phyloP scores from a whole-genome alignment of 345 rosid species.

The Microcos paniculata region DNA sequence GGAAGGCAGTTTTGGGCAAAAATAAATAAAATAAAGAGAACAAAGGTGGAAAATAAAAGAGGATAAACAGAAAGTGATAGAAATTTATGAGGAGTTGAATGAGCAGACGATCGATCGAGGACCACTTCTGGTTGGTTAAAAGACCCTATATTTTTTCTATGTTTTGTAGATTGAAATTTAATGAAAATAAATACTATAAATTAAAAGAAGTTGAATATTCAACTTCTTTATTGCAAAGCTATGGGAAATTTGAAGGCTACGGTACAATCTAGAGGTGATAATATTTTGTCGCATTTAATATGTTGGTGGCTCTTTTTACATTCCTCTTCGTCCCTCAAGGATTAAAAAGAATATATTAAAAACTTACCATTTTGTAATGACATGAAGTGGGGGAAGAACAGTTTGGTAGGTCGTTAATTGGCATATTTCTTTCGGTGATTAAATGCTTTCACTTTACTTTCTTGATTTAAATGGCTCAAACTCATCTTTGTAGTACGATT shows the following conservation, averaged over 20 bases:
- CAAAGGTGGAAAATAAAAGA: not conserved
- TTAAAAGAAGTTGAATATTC: not conserved
- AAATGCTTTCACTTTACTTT: not conserved
- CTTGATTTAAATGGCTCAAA: too few relatives aligned
- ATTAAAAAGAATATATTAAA: too few relatives aligned
- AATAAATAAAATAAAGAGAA: too few relatives aligned
- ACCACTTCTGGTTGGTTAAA: not conserved
- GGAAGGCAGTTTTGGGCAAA: not conserved
- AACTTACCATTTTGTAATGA: too few relatives aligned
- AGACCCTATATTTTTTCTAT: not conserved
- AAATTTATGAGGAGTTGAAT: not conserved
- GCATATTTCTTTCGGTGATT: conserved; percentile 4
- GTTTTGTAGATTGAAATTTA: not conserved
- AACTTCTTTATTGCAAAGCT: not conserved
- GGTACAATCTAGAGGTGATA: not conserved
- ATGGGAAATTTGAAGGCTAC: not conserved
- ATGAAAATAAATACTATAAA: not conserved
- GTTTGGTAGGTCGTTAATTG: not conserved
- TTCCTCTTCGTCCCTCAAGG: not conserved
- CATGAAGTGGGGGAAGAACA: not conserved
- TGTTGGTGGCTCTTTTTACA: not conserved
- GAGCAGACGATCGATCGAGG: not conserved
- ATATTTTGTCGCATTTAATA: not conserved
- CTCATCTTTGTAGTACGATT: too few relatives aligned
- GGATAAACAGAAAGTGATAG: not conserved